Evolutionary conservation across 2,329 filamentous ascomycete genomes (phyloP).

Genomic region (Cercospora brassicicola): DNA sequence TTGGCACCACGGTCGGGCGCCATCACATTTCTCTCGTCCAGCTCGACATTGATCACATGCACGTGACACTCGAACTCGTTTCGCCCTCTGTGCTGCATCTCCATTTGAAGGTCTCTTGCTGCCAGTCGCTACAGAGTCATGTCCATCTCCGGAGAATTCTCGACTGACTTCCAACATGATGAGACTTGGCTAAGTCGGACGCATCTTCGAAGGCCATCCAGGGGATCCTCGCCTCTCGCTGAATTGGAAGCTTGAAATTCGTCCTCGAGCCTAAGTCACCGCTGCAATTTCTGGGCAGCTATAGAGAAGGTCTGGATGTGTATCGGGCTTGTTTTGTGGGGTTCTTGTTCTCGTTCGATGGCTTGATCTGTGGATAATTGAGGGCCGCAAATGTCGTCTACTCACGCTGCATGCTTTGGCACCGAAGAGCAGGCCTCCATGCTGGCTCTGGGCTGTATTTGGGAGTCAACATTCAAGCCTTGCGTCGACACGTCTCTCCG

Average conservation of each 20-base stretch:
- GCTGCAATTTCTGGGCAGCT: neutral
- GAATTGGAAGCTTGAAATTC: neutral
- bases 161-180: constrained; percentile 20
- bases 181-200: constrained; percentile 10
- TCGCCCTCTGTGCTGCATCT: constrained; percentile 42
- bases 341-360: neutral
- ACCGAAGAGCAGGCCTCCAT: neutral
- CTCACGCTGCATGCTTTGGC: neutral
- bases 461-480: neutral
- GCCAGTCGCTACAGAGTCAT: constrained; percentile 9
- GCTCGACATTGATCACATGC: constrained; percentile 41
- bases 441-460: neutral
- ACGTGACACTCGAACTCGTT: constrained; percentile 53
- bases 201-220: constrained; percentile 9
- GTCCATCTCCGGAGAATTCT: constrained; percentile 14
- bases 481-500: neutral
- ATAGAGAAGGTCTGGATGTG: neutral
- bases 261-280: neutral
- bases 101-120: constrained; percentile 24
- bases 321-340: neutral
- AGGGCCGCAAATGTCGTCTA: neutral
- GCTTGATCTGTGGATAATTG: neutral
- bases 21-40: constrained; percentile 69
- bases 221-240: neutral
- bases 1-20: constrained; percentile 64